Evolutionary conservation across 2,329 filamentous ascomycete genomes (phyloP), one percentile per base, ranked within the genome.

Genomic region (Claviceps lovelessii): DNA sequence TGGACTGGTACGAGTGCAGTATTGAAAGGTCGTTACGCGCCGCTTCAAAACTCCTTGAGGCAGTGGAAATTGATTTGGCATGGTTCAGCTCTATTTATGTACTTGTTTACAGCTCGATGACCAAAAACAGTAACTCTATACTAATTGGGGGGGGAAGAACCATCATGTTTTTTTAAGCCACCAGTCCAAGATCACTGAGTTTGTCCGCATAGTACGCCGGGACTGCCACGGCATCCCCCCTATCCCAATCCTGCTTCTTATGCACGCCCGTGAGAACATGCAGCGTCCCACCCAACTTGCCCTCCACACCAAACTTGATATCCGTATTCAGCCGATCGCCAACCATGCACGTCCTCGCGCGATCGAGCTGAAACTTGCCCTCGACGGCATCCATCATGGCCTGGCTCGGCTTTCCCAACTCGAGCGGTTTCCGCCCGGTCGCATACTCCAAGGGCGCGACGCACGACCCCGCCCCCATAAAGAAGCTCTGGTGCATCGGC

Each of bases 361-460:
- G 80, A 68, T 97, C 84, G 54, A 98, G 85, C 61, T 86, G 78
- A 69, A 97, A 96, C 70, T 95, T 95, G 56, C 91, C 91, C 74
- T 97, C 91, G 55, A 98, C 86, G 3, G 93, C 90, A 68, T 97
- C 91, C 91, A 98, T 95, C 93, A 98, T 98, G 4, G 91, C 91
- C 73, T 95, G 90, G 67, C 89, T 95, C 3, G 93, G 93, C 73
- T 98, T 98, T 0, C 93, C 93, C 45, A 97, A 73, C 3, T 88
- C 83, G 37, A 89, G 71, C 0, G 93, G 91, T 63, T 86, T 76
- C 66, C 80, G 72, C 19, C 76, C 76, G 4, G 79, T 75, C 76
- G 88, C 88, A 67, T 86, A 85, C 54, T 85, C 76, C 57, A 98
- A 72, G 2, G 90, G 88, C 31, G 88, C 82, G 51, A 85, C 84